phyloP scores from a whole-genome alignment of 352 stramenopile species.

The Pythium diclinum region DNA sequence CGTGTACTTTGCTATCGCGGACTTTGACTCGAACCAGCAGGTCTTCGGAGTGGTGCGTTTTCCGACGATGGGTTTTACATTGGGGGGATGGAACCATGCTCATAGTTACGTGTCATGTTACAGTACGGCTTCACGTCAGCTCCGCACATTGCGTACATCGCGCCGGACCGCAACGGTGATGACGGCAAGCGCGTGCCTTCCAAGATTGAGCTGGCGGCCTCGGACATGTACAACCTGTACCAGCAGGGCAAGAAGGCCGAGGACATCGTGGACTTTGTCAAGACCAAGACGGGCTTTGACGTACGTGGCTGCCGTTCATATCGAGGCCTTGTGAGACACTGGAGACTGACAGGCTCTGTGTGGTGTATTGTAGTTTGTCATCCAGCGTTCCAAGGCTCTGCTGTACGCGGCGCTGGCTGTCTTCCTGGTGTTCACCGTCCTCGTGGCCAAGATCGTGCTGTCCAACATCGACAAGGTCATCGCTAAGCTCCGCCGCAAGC shows the following conservation, averaged over 20 bases:
- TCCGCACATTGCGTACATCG: constrained; percentile 73
- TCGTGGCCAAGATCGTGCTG: constrained; percentile 60
- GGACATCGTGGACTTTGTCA: constrained; percentile 64
- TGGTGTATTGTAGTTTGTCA: constrained; percentile 32
- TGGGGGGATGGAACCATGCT: background rate
- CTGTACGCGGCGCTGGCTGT: constrained; percentile 45
- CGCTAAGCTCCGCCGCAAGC: constrained; percentile 69
- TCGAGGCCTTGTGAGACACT: background rate
- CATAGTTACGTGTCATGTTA: background rate
- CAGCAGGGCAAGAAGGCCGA: constrained; percentile 70
- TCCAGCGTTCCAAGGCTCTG: constrained; percentile 70
- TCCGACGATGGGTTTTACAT: background rate
- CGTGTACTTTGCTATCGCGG: constrained; percentile 71
- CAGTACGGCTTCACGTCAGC: constrained; percentile 80
- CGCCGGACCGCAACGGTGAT: constrained; percentile 54
- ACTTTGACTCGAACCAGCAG: constrained; percentile 71
- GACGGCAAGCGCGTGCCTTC: constrained; percentile 41
- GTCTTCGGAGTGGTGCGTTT: constrained; percentile 55
- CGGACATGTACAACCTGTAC: constrained; percentile 81
- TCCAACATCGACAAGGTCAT: constrained; percentile 70
- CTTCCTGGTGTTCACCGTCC: constrained; percentile 31
- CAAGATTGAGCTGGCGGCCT: constrained; percentile 49
- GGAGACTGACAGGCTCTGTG: background rate
- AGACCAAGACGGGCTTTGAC: constrained; percentile 83
- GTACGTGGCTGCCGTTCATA: constrained; percentile 24